Percentiles rank a stretch among this genome's conserved stretches.
These are phyloP conservation scores for Coemansia sp. DNA, from an alignment of 192 early-diverging fungal species.

Conservation along the genomic window DNA sequence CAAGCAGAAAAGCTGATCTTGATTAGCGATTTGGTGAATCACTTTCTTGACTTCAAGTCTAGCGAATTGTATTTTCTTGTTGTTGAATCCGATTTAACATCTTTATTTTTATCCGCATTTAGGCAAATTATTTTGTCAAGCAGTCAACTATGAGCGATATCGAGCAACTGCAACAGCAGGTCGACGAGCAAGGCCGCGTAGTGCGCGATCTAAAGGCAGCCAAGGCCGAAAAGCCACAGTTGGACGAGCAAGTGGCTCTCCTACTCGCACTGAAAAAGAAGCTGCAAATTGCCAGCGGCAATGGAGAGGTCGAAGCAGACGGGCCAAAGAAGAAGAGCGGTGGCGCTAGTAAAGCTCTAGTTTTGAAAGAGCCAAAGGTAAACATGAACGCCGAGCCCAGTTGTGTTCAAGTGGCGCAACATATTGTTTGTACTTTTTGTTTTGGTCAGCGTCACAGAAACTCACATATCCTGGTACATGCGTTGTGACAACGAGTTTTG, in stretches of 20 bases:
- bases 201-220: conserved; percentile 65
- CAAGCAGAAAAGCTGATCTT: neutral
- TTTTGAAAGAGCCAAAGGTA: conserved; percentile 78
- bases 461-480: neutral
- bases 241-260: conserved; percentile 63
- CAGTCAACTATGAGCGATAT: conserved; percentile 22
- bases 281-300: conserved; percentile 39
- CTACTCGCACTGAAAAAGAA: conserved; percentile 68
- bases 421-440: neutral
- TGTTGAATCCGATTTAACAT: neutral
- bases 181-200: conserved; percentile 63
- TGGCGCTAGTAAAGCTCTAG: conserved; percentile 48
- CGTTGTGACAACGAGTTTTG: conserved; percentile 20
- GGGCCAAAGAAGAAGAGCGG: conserved; percentile 18
- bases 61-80: neutral
- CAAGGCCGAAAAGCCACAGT: conserved; percentile 60
- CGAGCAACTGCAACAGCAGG: conserved; percentile 47
- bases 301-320: conserved; percentile 24
- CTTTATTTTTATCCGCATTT: conserved; percentile 9
- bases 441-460: neutral
- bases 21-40: conserved; percentile 10
- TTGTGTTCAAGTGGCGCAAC: conserved; percentile 7
- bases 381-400: neutral
- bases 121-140: neutral
- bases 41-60: neutral